Base-by-base conservation (phyloP, 352 stramenopile species). In the Globisporangium radiosum region DNA sequence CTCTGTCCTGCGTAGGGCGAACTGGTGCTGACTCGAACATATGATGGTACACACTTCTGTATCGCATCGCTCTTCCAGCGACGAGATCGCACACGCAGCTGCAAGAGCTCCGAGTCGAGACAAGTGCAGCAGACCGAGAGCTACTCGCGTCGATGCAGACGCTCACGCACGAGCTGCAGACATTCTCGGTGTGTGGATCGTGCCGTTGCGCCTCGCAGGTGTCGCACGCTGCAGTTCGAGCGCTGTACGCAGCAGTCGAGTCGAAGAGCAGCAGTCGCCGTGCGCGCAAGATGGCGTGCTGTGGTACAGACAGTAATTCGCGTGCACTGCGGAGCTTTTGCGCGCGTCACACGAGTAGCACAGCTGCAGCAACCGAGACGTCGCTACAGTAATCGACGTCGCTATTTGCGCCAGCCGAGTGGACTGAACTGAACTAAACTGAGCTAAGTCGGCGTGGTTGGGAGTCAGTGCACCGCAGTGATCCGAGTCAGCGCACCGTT, bases 271-370 rank as follows among this genome's bases (percentile, higher is more conserved):
- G 50, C 57, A 13, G 54, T 36, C n/a, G 14, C 7, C 17, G 17
- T 8, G 5, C 40, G 47, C 45, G 47, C 14, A 38, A 47, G 36
- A 57, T 63, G 57, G 49, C 50, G 5, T 63, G 57, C 33, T 63
- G 57, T 50, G 40, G 39, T 36, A 5, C 33, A 13, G 50, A 63
- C 4, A 10, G 19, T 11, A n/a, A 40, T 14, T 63, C 57, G 42
- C 57, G 49, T 4, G 50, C 57, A 37, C 42, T 63, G 10, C 40
- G 57, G 15, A n/a, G 40, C 33, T 63, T 63, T 52, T 63, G 57
- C 50, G 42, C 42, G 36, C 57, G 57, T 42, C 57, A 63, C 50
- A 52, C 49, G 49, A 45, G 57, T 33, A 42, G 25, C 5, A 43
- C 39, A 43, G 39, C 39, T 13, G 39, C 39, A 43, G 39, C 11